phyloP scores from a whole-genome alignment of 805 yeast species.

The Myxozyma neotropica region DNA sequence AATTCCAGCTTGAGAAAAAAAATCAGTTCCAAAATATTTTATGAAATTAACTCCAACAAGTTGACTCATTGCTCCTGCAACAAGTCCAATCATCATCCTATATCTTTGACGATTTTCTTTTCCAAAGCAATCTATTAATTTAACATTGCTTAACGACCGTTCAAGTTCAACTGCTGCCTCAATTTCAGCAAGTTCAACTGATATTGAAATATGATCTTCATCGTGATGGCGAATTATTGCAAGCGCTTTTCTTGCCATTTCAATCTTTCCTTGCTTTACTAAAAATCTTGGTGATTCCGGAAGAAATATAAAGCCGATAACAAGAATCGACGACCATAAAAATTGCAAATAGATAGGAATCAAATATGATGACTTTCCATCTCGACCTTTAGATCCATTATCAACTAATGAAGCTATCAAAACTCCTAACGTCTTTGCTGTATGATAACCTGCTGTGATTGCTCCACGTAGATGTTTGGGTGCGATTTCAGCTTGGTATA shows the following conservation, averaged over 20 bases:
- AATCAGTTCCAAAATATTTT: constrained; percentile 84
- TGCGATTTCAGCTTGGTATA: constrained; percentile 77
- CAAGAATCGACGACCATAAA: constrained; percentile 58
- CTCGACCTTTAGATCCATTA: constrained; percentile 62
- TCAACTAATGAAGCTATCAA: constrained; percentile 70
- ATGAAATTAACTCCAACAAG: constrained; percentile 88
- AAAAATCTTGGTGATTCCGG: constrained; percentile 79
- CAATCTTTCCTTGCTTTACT: constrained; percentile 59
- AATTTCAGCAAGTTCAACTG: constrained; percentile 53
- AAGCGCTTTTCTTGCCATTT: constrained; percentile 59
- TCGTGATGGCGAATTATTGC: constrained; percentile 51
- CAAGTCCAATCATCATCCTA: constrained; percentile 62
- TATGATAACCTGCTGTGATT: constrained; percentile 72
- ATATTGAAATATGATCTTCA: constrained; percentile 49
- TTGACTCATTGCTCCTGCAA: constrained; percentile 82
- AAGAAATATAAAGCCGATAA: constrained; percentile 60
- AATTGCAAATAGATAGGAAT: constrained; percentile 76
- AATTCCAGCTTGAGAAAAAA: constrained; percentile 68
- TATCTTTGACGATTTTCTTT: constrained; percentile 30
- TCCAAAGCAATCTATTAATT: constrained; percentile 38
- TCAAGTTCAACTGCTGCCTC: constrained; percentile 54
- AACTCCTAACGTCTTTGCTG: constrained; percentile 73
- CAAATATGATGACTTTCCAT: constrained; percentile 63
- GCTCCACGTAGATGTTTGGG: constrained; percentile 81
- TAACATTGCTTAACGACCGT: constrained; percentile 31